Percentiles rank a stretch among this genome's conserved stretches.
phyloP scores from a whole-genome alignment of 345 rosid genomes.

The Hibiscus mutabilis region DNA sequence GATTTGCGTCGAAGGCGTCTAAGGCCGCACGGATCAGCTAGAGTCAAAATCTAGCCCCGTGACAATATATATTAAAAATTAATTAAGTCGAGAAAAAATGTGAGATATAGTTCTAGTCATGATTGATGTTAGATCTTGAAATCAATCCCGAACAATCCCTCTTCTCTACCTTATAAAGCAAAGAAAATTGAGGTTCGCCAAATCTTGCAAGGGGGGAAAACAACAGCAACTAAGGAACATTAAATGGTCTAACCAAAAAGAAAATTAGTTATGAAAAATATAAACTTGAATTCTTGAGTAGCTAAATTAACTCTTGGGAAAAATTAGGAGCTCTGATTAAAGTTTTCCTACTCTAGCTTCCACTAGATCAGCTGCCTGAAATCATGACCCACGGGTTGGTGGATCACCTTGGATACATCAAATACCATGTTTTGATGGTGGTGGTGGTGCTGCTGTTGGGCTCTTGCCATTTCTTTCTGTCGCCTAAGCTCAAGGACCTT shows the following conservation, averaged over 20 bases:
- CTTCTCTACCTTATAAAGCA: no score
- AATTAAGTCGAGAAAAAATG: no score
- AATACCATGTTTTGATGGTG: not conserved
- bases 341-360: conserved; percentile 13
- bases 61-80: no score
- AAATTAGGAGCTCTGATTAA: not conserved
- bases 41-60: no score
- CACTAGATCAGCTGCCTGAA: conserved; percentile 48
- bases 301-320: conserved; percentile 7
- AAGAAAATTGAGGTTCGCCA: conserved; percentile 6
- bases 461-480: conserved; percentile 25
- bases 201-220: not conserved
- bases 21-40: no score
- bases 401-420: not conserved
- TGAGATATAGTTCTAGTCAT: no score
- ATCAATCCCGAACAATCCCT: no score
- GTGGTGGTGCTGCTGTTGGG: not conserved
- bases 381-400: not conserved
- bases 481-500: conserved; percentile 64
- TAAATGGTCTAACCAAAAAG: conserved; percentile 16
- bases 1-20: no score
- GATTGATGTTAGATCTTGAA: no score
- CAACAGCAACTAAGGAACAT: not conserved
- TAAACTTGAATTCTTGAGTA: not conserved
- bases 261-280: not conserved